Base-by-base conservation (phyloP, 768 basidiomycete genomes). In the Xerocomus potaroensis region DNA sequence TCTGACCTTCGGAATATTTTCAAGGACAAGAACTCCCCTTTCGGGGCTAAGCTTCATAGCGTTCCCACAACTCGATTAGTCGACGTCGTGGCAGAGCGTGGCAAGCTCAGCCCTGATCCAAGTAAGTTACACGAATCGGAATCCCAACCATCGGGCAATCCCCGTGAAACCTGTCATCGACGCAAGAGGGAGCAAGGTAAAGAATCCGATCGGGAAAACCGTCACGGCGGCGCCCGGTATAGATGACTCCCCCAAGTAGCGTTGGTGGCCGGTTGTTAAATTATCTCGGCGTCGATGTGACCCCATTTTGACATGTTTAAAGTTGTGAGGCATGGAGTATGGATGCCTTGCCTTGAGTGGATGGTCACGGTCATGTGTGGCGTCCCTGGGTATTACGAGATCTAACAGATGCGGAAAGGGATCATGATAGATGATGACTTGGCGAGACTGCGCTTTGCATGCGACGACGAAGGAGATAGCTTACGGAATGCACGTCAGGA, bases 201-300 rank as follows among this genome's bases (percentile, higher is more conserved):
- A 27, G 27, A 42, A 31, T 38, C 32, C 29, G 40, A 36, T 36
- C 33, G 48, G 57, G 45, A 45, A 9, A 26, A 32, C 49, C 54
- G 57, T 51, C 14, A 57, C 59, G 60, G 59, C 43, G 61, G 61
- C 21, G 43, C 61, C 60, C 59, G 55, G 60, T 45, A n/a, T n/a
- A 53, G 48, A 33, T 16, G 43, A 43, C 48, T 45, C 24, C 22
- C 41, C 48, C 46, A 38, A 49, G 40, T 48, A 32, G 40, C 24
- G 37, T 44, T 32, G 44, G 41, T 32, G 43, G 43, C 60, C 54
- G 51, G 42, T 45, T 40, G 45, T 49, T 34, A 41, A n/a, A 58
- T 52, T 60, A 56, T 48, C 54, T 50, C 48, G 47, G 52, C 30
- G 51, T 47, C 51, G 47, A 62, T 45, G 33, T 53, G 50, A 55